A percentile compares a stretch with the other conserved stretches of the same genome.
Conservation (phyloP, 2,329 filamentous ascomycete species). For the Diaporthe vexans region DNA sequence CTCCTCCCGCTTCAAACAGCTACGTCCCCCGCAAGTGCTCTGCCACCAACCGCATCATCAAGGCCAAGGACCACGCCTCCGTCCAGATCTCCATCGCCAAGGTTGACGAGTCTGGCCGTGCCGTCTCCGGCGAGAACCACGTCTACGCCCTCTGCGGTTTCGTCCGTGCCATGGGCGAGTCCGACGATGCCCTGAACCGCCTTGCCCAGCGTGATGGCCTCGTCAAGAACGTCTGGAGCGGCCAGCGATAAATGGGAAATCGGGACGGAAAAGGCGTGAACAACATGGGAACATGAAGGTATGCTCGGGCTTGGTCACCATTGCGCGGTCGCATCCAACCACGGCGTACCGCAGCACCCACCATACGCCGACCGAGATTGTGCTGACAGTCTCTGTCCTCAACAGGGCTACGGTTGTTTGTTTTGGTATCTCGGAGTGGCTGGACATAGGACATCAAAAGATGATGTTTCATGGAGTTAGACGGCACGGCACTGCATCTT, state of each 20-base stretch:
- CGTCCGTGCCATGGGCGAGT: slow-evolving; percentile 97
- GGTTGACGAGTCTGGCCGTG: slow-evolving; percentile 98
- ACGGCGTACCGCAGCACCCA: not conserved
- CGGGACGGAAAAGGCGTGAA: slow-evolving; percentile 43
- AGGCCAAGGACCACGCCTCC: slow-evolving; percentile 99
- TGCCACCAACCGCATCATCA: slow-evolving; percentile 99
- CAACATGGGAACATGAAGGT: slow-evolving; percentile 46
- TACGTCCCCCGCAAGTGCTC: slow-evolving; percentile 99
- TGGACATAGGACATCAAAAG: slow-evolving; percentile 41
- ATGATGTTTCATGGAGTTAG: slow-evolving; percentile 43
- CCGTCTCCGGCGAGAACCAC: slow-evolving; percentile 94
- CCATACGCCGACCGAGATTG: not conserved
- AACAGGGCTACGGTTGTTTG: slow-evolving; percentile 40
- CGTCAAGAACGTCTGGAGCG: slow-evolving; percentile 97
- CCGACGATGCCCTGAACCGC: slow-evolving; percentile 95
- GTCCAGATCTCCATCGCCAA: slow-evolving; percentile 98
- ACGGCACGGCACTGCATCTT: slow-evolving; percentile 43
- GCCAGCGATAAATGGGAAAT: slow-evolving; percentile 66
- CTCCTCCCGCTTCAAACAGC: slow-evolving; percentile 61
- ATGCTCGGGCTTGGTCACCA: slow-evolving; percentile 3
- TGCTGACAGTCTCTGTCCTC: slow-evolving; percentile 22
- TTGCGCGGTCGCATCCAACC: not conserved
- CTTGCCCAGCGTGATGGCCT: slow-evolving; percentile 96
- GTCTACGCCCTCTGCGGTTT: slow-evolving; percentile 98
- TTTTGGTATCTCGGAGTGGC: slow-evolving; percentile 41